Base-by-base conservation (phyloP, 2,329 filamentous ascomycete species). In the Diaporthe sp. region DNA sequence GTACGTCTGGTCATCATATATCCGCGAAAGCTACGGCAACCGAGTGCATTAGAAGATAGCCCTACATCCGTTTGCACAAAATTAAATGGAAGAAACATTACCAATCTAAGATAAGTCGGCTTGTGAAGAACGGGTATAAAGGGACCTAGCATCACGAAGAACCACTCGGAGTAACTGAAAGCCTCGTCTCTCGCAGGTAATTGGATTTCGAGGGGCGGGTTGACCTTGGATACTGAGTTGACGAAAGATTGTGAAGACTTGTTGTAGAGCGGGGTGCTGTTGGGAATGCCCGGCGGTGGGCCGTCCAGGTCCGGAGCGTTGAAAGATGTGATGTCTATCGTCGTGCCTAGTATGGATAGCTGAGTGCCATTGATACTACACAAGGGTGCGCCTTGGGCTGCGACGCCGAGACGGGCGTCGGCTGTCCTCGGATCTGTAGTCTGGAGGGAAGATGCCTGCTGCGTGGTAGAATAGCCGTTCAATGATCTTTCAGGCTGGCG, bases 111-210 rank as follows among this genome's bases (percentile, higher is more conserved):
- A 77, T 95, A 94, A 3, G 91, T 90, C 1, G 93, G 93, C 80
- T 92, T 92, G 83, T 97, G 93, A n/a, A 97, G 85, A 13, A 96
- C 82, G 3, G 95, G 94, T 13, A 92, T 85, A 80, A 94, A 97
- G 3, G 91, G 88, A 78, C 93, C 91, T 42, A 96, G 85, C 65
- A 92, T 91, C 58, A 92, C 85, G 75, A 97, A 94, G 80, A 94
- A 97, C 91, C 92, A 95, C 66, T 92, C 88, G 9, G 92, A 90
- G 79, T 93, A 95, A 44, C 88, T 91, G 70, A 93, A 89, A 44
- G 92, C 92, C 68, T 94, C 89, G 8, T 88, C 84, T 71, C 90
- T 90, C 0, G 87, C 83, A 2, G 94, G 94, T 42, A 96, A 83
- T 1, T 89, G 87, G 15, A 91, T 87, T 17, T 87, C 84, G 15